Conservation (phyloP, 2,329 filamentous ascomycete genomes). For the Fusarium miscanthi region DNA sequence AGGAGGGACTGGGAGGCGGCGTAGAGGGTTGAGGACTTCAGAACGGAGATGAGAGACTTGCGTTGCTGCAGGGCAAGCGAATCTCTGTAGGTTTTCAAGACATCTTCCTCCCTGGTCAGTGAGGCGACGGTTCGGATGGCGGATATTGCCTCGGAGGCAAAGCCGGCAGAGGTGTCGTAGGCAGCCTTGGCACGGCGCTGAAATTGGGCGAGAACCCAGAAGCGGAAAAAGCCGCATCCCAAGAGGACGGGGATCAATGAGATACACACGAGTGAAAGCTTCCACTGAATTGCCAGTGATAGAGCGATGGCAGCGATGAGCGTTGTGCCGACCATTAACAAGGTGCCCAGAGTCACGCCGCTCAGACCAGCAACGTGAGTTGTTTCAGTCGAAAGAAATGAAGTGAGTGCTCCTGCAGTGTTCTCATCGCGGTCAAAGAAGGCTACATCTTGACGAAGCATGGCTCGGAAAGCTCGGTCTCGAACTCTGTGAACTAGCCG, state of each 20-base stretch:
- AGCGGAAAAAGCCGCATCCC: slow-evolving; percentile 86
- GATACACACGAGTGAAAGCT: slow-evolving; percentile 84
- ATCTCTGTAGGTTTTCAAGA: slow-evolving; percentile 76
- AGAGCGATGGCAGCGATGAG: slow-evolving; percentile 78
- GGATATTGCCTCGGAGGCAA: slow-evolving; percentile 92
- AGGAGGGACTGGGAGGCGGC: slow-evolving; percentile 85
- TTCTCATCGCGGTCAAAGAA: slow-evolving; percentile 95
- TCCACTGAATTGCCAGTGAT: slow-evolving; percentile 84
- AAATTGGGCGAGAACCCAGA: slow-evolving; percentile 85
- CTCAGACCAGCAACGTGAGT: slow-evolving; percentile 90
- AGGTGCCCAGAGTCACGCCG: slow-evolving; percentile 86
- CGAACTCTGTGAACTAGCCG: slow-evolving; percentile 84
- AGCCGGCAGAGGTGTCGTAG: slow-evolving; percentile 84
- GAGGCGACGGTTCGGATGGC: slow-evolving; percentile 87
- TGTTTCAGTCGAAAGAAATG: slow-evolving; percentile 88
- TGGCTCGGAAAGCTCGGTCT: slow-evolving; percentile 82
- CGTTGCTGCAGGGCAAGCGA: slow-evolving; percentile 75
- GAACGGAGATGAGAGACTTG: slow-evolving; percentile 75
- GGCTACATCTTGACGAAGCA: slow-evolving; percentile 91
- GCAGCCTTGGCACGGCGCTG: slow-evolving; percentile 81
- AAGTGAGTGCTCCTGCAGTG: slow-evolving; percentile 86
- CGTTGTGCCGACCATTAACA: slow-evolving; percentile 83
- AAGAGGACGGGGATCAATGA: slow-evolving; percentile 81
- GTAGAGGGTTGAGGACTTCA: slow-evolving; percentile 83
- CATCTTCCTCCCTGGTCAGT: slow-evolving; percentile 61